Evolutionary conservation across 257 asterid genomes (phyloP).

Genomic region (Capsicum baccatum): DNA sequence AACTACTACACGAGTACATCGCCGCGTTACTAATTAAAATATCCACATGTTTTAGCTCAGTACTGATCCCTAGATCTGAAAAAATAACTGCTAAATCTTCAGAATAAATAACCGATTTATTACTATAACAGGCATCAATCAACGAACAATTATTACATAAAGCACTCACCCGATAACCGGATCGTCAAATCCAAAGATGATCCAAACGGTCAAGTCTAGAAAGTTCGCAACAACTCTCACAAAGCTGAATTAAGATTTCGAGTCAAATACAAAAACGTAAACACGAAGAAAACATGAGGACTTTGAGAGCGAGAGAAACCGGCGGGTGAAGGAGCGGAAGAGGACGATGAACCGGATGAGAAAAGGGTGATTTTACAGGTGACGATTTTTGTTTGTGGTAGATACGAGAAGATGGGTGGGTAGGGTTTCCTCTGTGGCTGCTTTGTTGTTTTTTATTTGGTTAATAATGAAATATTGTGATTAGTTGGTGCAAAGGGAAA

Average conservation of each 20-base stretch:
- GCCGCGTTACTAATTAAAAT: not conserved
- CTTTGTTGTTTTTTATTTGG: not conserved
- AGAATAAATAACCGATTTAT: not conserved
- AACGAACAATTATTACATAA: not conserved
- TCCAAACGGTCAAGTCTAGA: not conserved
- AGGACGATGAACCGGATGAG: not conserved
- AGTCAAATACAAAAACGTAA: not conserved
- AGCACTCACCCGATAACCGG: not conserved
- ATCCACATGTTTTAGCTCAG: not conserved
- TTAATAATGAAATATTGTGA: not conserved
- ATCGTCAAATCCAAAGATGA: not conserved
- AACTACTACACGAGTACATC: too few relatives aligned
- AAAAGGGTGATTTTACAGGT: not conserved
- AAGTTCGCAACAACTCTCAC: not conserved
- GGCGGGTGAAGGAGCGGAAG: not conserved
- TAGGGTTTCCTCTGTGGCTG: conserved; percentile 13
- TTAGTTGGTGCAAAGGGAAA: not conserved
- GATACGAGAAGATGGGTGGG: conserved; percentile 14
- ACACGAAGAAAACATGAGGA: not conserved
- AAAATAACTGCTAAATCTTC: not conserved
- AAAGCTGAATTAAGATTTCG: not conserved
- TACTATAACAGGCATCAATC: not conserved
- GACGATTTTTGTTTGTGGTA: conserved; percentile 9
- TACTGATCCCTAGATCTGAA: not conserved
- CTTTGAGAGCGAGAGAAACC: not conserved